Base-by-base conservation (phyloP, 257 asterid genomes). In the Ilex aquifolium region DNA sequence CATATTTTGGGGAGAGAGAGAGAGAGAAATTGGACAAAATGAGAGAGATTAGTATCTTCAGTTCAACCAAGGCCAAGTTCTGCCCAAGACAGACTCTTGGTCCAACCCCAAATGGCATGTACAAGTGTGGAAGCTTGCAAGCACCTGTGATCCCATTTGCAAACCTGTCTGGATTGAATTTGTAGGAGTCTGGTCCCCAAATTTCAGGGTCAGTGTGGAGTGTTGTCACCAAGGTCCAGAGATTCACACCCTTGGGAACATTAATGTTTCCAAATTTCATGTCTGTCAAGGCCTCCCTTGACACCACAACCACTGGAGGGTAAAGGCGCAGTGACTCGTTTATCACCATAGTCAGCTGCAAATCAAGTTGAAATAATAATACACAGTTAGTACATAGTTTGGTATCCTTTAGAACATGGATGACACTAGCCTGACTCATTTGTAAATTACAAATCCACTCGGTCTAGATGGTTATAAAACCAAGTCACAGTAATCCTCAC, bases 301-400 rank as follows among this genome's bases (percentile, higher is more conserved):
- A 32, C 12, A 83, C 52, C 31, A 77, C 60, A 0, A 79, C 63
- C 6, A 75, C 39, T 0, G 84, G 79, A 6, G 83, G 82, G 57
- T 83, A 83, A 0, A 83, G 77, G 0, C 85, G 82, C 72, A 79
- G 51, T 2, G 85, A 61, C 42, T 83, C 88, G 56, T 83, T 80
- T 42, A 83, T 79, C 62, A 71, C 86, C 86, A 72, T 83, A 21
- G 69, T 62, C 36, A 82, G 57, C 88, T 78, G 56, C 29, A 65
- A 7, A 17, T 7, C 11, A 7, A 12, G 4, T 11, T 15, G 54
- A 49, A 59, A 16, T 36, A 36, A 36, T 4, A 2, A 36, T 8
- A 36, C 42, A 36, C 42, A 36, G 42, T 8, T 36, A 36, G 27
- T 21, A 21, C 27, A 21, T 0, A 21, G 27, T 21, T 21, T 21